Percentiles rank a stretch among this genome's conserved stretches.
These are phyloP conservation scores for Thalassiosira profunda DNA, from an alignment of 108 stramenopile species.

Conservation along the genomic window DNA sequence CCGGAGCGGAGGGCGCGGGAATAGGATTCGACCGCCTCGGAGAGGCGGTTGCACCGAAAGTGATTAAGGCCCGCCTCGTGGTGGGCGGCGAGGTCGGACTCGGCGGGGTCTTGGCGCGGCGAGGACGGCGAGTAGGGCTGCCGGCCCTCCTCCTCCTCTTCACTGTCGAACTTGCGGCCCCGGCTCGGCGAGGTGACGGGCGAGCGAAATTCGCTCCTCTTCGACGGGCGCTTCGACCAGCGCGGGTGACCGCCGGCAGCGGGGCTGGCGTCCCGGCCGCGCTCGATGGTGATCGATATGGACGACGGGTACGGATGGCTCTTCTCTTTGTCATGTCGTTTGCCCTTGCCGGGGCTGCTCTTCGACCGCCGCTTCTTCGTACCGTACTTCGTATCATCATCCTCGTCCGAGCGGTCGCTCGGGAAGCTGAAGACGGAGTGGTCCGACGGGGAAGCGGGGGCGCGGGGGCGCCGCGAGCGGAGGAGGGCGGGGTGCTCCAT, in stretches of 20 bases:
- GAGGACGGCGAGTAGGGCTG: constrained; percentile 25
- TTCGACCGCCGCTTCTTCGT: too few relatives aligned
- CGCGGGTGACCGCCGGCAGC: neutral
- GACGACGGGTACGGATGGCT: constrained; percentile 20
- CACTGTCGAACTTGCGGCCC: neutral
- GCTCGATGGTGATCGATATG: constrained; percentile 3
- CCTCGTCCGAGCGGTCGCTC: too few relatives aligned
- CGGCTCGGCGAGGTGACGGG: constrained; percentile 20
- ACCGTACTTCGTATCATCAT: too few relatives aligned
- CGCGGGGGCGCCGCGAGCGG: too few relatives aligned
- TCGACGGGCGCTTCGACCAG: constrained; percentile 18
- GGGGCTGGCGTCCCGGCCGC: neutral
- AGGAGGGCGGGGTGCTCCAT: too few relatives aligned
- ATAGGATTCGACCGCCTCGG: constrained; percentile 44
- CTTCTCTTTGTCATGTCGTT: too few relatives aligned
- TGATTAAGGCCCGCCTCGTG: constrained; percentile 8
- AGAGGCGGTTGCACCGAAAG: constrained; percentile 28
- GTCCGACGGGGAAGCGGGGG: too few relatives aligned
- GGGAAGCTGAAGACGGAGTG: too few relatives aligned
- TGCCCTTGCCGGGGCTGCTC: too few relatives aligned
- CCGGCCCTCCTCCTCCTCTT: constrained; percentile 10
- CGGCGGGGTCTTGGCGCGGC: neutral
- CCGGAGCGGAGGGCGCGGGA: constrained; percentile 25
- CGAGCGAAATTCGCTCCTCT: constrained; percentile 23
- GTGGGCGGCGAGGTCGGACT: constrained; percentile 9